A percentile compares a stretch with the other conserved stretches of the same genome.
phyloP scores from a whole-genome alignment of 2,329 filamentous ascomycete genomes.

The Stenocarpella maydis region DNA sequence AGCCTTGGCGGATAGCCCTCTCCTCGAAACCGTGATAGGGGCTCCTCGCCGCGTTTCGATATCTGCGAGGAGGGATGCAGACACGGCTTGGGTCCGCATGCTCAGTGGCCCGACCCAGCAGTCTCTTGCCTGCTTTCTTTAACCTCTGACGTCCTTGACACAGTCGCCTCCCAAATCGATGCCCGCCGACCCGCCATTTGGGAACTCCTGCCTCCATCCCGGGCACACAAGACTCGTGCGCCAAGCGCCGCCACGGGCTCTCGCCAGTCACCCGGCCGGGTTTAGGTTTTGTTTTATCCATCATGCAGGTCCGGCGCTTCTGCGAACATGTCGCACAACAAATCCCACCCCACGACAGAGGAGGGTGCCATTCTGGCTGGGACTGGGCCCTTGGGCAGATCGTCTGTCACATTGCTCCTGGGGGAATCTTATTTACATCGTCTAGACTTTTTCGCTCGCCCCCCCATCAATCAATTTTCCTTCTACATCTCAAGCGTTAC shows the following conservation, averaged over 20 bases:
- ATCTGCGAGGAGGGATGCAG: background rate
- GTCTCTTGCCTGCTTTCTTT: background rate
- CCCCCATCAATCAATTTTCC: constrained; percentile 1
- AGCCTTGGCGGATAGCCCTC: background rate
- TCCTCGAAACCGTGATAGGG: constrained; percentile 23
- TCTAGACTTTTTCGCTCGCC: constrained; percentile 15
- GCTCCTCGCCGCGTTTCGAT: constrained; percentile 10
- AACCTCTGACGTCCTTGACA: constrained; percentile 25
- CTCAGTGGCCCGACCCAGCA: constrained; percentile 1
- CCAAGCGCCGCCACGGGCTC: constrained; percentile 9
- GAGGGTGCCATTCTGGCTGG: background rate
- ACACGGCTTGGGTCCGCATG: background rate
- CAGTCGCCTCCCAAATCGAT: background rate
- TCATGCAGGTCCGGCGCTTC: constrained; percentile 5
- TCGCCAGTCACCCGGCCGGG: background rate
- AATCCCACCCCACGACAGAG: background rate
- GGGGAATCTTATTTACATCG: constrained; percentile 34
- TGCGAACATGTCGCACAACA: constrained; percentile 14
- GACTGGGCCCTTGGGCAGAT: background rate
- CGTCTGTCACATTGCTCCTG: constrained; percentile 27
- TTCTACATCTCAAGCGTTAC: background rate
- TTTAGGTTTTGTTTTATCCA: background rate
- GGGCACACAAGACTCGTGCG: background rate
- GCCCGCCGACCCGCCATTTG: background rate
- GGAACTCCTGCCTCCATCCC: constrained; percentile 16